Evolutionary conservation across 495 filamentous ascomycete genomes (phyloP).

Genomic region (Gamarada debralockiae): DNA sequence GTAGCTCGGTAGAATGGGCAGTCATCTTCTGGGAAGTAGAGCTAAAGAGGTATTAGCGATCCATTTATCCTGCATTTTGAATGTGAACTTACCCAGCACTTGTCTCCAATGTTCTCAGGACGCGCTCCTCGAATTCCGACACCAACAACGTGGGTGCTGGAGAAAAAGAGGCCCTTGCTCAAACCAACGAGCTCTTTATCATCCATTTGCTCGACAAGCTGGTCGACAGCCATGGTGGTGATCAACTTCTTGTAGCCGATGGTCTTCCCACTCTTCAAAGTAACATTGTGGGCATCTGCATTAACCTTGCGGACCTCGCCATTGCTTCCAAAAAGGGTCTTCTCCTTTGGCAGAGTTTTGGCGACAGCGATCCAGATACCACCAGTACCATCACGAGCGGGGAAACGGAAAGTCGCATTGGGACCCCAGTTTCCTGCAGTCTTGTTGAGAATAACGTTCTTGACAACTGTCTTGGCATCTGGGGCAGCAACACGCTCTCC

Average conservation of each 20-base stretch:
- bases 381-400: slow-evolving; percentile 89
- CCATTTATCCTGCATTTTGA: not conserved
- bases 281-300: slow-evolving; percentile 76
- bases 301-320: slow-evolving; percentile 83
- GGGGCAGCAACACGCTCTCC: slow-evolving; percentile 98
- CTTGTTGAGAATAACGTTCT: slow-evolving; percentile 94
- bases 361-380: slow-evolving; percentile 99
- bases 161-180: slow-evolving; percentile 94
- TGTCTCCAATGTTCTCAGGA: slow-evolving; percentile 97
- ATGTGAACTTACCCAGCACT: slow-evolving; percentile 78
- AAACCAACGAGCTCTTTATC: slow-evolving; percentile 77
- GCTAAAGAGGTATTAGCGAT: slow-evolving; percentile 41
- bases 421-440: slow-evolving; percentile 97
- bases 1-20: slow-evolving; percentile 99
- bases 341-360: slow-evolving; percentile 87
- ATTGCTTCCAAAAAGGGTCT: slow-evolving; percentile 82
- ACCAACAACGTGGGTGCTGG: slow-evolving; percentile 94
- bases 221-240: slow-evolving; percentile 94
- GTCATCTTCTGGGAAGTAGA: slow-evolving; percentile 99
- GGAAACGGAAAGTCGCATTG: slow-evolving; percentile 98
- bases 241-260: slow-evolving; percentile 89
- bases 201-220: slow-evolving; percentile 80
- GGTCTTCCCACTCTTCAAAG: slow-evolving; percentile 80
- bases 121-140: slow-evolving; percentile 89
- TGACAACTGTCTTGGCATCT: slow-evolving; percentile 91